Evolutionary conservation across 345 rosid species (phyloP).

Genomic region (Eucalyptus curtisii): DNA sequence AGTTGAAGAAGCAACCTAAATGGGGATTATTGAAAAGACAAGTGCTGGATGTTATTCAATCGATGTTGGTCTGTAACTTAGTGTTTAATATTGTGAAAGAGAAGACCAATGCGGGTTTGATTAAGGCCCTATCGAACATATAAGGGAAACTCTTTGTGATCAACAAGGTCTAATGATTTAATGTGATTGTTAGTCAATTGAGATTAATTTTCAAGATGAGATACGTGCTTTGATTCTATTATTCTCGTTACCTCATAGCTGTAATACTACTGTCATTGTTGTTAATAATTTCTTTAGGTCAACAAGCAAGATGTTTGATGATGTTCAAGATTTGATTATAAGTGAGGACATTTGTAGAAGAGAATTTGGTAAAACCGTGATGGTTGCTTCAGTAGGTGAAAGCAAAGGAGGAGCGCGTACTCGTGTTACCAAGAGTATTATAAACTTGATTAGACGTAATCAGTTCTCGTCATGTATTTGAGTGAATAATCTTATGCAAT

Average conservation of each 20-base stretch:
- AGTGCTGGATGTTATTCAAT: neutral
- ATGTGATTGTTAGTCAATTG: neutral
- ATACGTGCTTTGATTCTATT: too few relatives aligned
- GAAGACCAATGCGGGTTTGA: neutral
- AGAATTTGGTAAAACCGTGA: neutral
- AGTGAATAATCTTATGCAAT: too few relatives aligned
- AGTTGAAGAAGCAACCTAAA: neutral
- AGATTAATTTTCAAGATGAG: neutral
- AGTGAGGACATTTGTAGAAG: neutral
- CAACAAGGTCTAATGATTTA: neutral
- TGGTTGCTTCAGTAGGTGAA: neutral
- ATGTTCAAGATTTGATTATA: neutral
- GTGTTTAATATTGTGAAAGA: neutral
- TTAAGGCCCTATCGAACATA: neutral
- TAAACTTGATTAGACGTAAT: neutral
- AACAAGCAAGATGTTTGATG: neutral
- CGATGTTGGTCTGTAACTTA: neutral
- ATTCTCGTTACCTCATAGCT: neutral
- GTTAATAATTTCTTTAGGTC: neutral
- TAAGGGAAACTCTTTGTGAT: neutral
- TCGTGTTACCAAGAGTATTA: neutral
- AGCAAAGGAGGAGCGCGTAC: neutral
- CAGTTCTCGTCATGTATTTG: too few relatives aligned
- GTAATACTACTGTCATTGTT: too few relatives aligned
- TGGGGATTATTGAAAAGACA: neutral